A percentile compares a stretch with the other conserved stretches of the same genome.
Evolutionary conservation across 1,139 yeast genomes (phyloP).

Genomic region (Nadsonia starkeyi-henricii): DNA sequence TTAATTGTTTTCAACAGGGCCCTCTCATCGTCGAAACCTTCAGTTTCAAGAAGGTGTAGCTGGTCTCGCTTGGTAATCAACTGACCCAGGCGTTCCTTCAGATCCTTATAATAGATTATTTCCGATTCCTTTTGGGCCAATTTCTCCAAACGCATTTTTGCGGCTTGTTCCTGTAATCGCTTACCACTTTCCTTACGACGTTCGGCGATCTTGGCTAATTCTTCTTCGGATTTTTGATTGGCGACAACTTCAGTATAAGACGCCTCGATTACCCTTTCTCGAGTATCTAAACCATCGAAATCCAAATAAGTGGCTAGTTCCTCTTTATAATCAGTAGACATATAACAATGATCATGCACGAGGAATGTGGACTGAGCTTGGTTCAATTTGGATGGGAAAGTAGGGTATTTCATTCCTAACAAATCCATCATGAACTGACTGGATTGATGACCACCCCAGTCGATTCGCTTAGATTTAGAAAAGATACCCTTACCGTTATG

Average conservation of each 20-base stretch:
- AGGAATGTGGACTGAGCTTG: slow-evolving; percentile 50
- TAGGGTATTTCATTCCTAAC: slow-evolving; percentile 75
- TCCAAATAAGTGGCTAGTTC: slow-evolving; percentile 49
- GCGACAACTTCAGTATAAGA: slow-evolving; percentile 55
- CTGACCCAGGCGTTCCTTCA: slow-evolving; percentile 39
- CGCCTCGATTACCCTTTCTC: slow-evolving; percentile 70
- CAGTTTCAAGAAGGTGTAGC: slow-evolving; percentile 41
- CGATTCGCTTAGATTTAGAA: slow-evolving; percentile 62
- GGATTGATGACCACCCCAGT: slow-evolving; percentile 82
- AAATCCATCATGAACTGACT: slow-evolving; percentile 49
- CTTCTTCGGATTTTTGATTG: slow-evolving; percentile 73
- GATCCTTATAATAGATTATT: slow-evolving; percentile 48
- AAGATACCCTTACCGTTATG: slow-evolving; percentile 50
- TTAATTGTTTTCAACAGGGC: slow-evolving; percentile 57
- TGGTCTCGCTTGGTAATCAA: slow-evolving; percentile 34
- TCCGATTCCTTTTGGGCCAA: slow-evolving; percentile 72
- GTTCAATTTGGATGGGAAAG: slow-evolving; percentile 65
- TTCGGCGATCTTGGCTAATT: slow-evolving; percentile 60
- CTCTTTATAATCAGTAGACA: slow-evolving; percentile 50
- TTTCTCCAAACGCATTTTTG: slow-evolving; percentile 67
- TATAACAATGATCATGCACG: slow-evolving; percentile 66
- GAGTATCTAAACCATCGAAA: slow-evolving; percentile 46
- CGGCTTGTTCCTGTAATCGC: slow-evolving; percentile 86
- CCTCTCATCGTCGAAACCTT: slow-evolving; percentile 63
- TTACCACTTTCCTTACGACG: slow-evolving; percentile 77